A percentile compares a stretch with the other conserved stretches of the same genome.
Conservation (phyloP, 257 asterid species). For the Plantago major region DNA sequence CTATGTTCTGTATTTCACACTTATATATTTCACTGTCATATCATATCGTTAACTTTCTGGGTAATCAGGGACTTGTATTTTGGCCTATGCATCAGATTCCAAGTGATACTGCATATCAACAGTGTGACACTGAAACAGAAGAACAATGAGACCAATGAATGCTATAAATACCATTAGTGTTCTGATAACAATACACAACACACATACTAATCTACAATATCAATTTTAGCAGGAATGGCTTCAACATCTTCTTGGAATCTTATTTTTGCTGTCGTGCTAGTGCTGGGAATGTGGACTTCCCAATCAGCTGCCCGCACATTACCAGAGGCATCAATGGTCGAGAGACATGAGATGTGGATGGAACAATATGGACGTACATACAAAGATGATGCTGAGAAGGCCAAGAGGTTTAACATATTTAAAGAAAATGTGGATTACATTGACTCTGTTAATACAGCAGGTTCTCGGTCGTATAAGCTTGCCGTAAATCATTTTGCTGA, state of each 20-base stretch:
- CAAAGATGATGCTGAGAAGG: conserved; percentile 32
- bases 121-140: neutral
- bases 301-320: conserved; percentile 21
- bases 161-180: conserved; percentile 20
- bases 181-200: neutral
- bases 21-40: neutral
- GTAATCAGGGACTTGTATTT: conserved; percentile 8
- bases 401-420: conserved; percentile 29
- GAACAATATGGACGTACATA: conserved; percentile 26
- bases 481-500: conserved; percentile 36
- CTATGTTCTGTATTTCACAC: too few species aligned
- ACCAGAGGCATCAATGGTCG: conserved; percentile 25
- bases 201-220: neutral
- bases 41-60: conserved; percentile 10
- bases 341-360: conserved; percentile 36
- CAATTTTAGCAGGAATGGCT: conserved; percentile 21
- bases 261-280: conserved; percentile 14
- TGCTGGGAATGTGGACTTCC: conserved; percentile 22
- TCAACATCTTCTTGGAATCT: conserved; percentile 17
- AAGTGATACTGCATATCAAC: neutral
- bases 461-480: conserved; percentile 24
- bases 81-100: neutral
- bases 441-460: conserved; percentile 26
- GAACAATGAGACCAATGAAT: neutral
- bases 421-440: conserved; percentile 30